phyloP scores from a whole-genome alignment of 176 grass and related monocot genomes.

The Melocanna baccifera region DNA sequence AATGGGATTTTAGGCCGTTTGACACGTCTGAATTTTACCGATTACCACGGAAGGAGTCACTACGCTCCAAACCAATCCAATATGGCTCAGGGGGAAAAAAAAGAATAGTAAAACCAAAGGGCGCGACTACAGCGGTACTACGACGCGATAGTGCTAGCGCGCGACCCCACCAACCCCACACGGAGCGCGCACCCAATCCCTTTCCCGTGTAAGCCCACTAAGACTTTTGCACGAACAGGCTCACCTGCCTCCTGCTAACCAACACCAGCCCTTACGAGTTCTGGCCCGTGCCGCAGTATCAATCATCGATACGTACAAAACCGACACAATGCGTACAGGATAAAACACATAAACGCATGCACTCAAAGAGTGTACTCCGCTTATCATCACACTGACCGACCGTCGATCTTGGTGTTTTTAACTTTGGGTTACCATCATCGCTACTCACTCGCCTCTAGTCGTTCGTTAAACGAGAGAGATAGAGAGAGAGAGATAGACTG shows the following conservation, averaged over 20 bases:
- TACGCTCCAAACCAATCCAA: too few relatives aligned
- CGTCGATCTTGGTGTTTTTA: not conserved
- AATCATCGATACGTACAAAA: not conserved
- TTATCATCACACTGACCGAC: not conserved
- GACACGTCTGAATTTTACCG: too few relatives aligned
- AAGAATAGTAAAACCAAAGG: not conserved
- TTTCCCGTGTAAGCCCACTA: too few relatives aligned
- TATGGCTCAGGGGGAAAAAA: too few relatives aligned
- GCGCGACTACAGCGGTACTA: too few relatives aligned
- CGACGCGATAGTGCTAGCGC: too few relatives aligned
- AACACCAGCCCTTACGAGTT: not conserved
- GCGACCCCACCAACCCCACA: too few relatives aligned
- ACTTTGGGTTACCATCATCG: not conserved
- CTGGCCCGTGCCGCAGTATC: not conserved
- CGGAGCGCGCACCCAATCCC: too few relatives aligned
- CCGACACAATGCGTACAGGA: not conserved
- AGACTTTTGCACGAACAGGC: too few relatives aligned
- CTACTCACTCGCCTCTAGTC: not conserved
- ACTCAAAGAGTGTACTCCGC: too few relatives aligned
- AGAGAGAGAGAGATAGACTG: not conserved
- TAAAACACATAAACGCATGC: not conserved
- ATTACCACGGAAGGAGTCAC: too few relatives aligned
- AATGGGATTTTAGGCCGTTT: too few relatives aligned
- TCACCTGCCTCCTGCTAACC: constrained; percentile 10
- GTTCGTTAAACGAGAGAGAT: not conserved